phyloP scores from a whole-genome alignment of 2,329 filamentous ascomycete species.

The Zasmidium angulare region DNA sequence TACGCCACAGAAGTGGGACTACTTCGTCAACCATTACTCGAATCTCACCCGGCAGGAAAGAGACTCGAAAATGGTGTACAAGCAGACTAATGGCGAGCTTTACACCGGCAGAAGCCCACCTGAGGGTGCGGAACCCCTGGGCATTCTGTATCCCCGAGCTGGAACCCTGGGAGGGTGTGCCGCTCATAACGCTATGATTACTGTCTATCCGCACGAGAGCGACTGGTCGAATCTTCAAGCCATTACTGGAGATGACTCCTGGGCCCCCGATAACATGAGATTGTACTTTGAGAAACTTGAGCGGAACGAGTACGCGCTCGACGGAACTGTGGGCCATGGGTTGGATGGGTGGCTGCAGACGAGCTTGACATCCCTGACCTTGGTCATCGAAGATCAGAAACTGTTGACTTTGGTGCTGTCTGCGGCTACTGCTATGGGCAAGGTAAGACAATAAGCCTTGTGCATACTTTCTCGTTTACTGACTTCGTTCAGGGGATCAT shows the following conservation, averaged over 20 bases:
- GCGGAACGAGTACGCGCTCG: slow-evolving; percentile 44
- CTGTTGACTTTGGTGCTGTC: slow-evolving; percentile 54
- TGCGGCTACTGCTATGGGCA: slow-evolving; percentile 53
- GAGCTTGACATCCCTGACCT: slow-evolving; percentile 50
- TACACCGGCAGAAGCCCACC: slow-evolving; percentile 59
- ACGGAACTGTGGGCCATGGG: slow-evolving; percentile 51
- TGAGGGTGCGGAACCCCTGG: slow-evolving; percentile 51
- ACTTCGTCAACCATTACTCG: slow-evolving; percentile 62
- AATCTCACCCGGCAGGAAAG: slow-evolving; percentile 53
- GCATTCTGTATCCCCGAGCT: slow-evolving; percentile 59
- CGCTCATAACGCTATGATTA: slow-evolving; percentile 62
- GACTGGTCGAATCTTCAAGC: slow-evolving; percentile 60
- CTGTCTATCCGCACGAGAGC: slow-evolving; percentile 57
- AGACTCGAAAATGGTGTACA: slow-evolving; percentile 61
- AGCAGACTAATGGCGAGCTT: slow-evolving; percentile 47
- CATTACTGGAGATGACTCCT: slow-evolving; percentile 61
- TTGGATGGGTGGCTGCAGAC: slow-evolving; percentile 58
- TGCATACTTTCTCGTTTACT: slow-evolving; percentile 27
- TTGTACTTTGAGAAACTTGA: slow-evolving; percentile 57
- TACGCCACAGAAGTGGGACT: slow-evolving; percentile 60
- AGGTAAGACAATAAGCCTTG: slow-evolving; percentile 32
- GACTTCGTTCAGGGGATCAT: slow-evolving; percentile 40
- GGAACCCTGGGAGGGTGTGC: slow-evolving; percentile 54
- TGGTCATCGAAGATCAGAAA: slow-evolving; percentile 54
- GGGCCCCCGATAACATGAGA: slow-evolving; percentile 59